phyloP scores from a whole-genome alignment of 1,284 basidiomycete species.

The Pterula multifida region DNA sequence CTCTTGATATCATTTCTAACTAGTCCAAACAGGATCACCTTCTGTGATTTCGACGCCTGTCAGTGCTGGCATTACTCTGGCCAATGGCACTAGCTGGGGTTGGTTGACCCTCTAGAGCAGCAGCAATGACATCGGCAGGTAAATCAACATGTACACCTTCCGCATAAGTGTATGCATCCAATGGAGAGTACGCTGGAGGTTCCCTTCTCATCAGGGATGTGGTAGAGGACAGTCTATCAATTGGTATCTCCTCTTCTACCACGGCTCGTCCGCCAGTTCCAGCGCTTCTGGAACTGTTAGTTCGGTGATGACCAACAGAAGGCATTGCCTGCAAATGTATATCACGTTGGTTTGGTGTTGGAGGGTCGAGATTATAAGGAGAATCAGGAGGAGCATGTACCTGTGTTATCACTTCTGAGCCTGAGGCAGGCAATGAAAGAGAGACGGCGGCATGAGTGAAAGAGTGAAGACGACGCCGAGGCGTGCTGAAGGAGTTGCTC shows the following conservation, averaged over 20 bases:
- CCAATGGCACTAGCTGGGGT: constrained; percentile 46
- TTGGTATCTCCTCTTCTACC: neutral
- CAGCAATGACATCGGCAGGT: constrained; percentile 72
- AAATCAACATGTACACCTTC: constrained; percentile 76
- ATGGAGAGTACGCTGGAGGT: constrained; percentile 72
- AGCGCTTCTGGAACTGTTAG: constrained; percentile 14
- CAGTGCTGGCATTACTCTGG: constrained; percentile 33
- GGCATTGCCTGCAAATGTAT: constrained; percentile 64
- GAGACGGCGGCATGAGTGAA: constrained; percentile 50
- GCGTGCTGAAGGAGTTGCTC: constrained; percentile 63
- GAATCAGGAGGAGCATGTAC: constrained; percentile 69
- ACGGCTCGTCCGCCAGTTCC: neutral
- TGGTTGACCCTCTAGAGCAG: constrained; percentile 58
- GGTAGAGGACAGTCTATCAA: constrained; percentile 3
- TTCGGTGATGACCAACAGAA: constrained; percentile 26
- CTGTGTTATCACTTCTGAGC: constrained; percentile 51
- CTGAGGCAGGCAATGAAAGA: constrained; percentile 32
- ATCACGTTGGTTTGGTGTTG: constrained; percentile 66
- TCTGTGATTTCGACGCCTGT: constrained; percentile 47
- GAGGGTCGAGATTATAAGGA: constrained; percentile 59
- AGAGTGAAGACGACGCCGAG: constrained; percentile 45
- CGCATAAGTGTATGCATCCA: constrained; percentile 67
- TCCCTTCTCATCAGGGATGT: constrained; percentile 35
- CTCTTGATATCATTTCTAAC: neutral
- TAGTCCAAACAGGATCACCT: constrained; percentile 20